These are phyloP conservation scores for Auriscalpium microsporum DNA, from an alignment of 768 basidiomycete species.

Conservation along the genomic window DNA sequence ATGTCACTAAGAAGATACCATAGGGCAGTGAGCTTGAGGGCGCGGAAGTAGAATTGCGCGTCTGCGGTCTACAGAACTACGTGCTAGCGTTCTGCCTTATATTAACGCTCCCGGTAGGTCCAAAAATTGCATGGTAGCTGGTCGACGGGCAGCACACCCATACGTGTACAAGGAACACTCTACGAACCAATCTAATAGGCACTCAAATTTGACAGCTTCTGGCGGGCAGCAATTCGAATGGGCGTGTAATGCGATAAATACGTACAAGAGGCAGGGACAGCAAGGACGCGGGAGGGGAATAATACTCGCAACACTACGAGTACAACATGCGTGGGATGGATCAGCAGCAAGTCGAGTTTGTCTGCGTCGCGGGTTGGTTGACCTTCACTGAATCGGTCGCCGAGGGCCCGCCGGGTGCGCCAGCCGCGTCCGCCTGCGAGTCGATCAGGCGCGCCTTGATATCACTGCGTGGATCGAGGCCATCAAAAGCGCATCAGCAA, in stretches of 20 bases:
- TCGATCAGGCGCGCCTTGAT: constrained; percentile 98
- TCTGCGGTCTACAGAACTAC: too few relatives aligned
- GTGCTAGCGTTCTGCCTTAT: too few relatives aligned
- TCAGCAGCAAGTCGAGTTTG: constrained; percentile 40
- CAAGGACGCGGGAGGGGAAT: not conserved
- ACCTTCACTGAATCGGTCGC: constrained; percentile 56
- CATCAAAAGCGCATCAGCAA: not conserved
- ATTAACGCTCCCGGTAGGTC: too few relatives aligned
- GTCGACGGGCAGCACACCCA: too few relatives aligned
- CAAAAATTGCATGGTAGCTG: too few relatives aligned
- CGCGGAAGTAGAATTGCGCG: too few relatives aligned
- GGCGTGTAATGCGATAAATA: not conserved
- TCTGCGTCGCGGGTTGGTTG: constrained; percentile 43
- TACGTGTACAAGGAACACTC: too few relatives aligned
- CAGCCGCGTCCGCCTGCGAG: constrained; percentile 64
- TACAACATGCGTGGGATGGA: not conserved
- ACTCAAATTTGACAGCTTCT: too few relatives aligned
- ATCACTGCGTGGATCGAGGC: constrained; percentile 45
- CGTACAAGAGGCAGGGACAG: not conserved
- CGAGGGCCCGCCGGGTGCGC: constrained; percentile 25
- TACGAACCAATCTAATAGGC: too few relatives aligned
- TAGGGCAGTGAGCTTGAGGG: too few relatives aligned
- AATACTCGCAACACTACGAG: too few relatives aligned
- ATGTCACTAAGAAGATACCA: too few relatives aligned
- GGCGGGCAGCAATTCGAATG: not conserved